These are phyloP conservation scores for Cladochytrium replicatum DNA, from an alignment of 192 early-diverging fungal genomes.

Conservation along the genomic window DNA sequence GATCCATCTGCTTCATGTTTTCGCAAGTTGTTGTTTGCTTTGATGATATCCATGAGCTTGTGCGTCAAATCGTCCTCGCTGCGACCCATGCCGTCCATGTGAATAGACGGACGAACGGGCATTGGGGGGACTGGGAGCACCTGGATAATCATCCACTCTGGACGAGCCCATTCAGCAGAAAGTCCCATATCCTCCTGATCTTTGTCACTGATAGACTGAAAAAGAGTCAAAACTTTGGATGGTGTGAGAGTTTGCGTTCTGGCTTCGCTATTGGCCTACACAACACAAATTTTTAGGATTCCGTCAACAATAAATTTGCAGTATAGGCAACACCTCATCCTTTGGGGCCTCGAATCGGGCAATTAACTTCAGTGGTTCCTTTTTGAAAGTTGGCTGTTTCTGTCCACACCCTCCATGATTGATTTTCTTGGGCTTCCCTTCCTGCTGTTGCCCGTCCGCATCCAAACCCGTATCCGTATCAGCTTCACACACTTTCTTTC, in stretches of 20 bases:
- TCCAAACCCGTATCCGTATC: too few species aligned
- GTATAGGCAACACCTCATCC: constrained; percentile 17
- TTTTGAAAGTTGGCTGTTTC: constrained; percentile 71
- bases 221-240: constrained; percentile 65
- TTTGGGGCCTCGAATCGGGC: constrained; percentile 24
- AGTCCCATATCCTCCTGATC: constrained; percentile 82
- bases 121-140: constrained; percentile 95
- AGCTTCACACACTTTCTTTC: constrained; percentile 70
- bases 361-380: constrained; percentile 65
- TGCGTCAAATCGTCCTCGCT: constrained; percentile 97
- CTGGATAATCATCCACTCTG: constrained; percentile 97
- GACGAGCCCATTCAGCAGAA: constrained; percentile 79
- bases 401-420: constrained; percentile 79
- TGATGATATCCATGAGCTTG: constrained; percentile 86
- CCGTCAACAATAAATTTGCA: too few species aligned
- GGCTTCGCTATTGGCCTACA: constrained; percentile 21
- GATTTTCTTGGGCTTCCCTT: constrained; percentile 42
- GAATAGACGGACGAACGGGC: constrained; percentile 91
- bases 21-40: constrained; percentile 78
- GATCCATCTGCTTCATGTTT: constrained; percentile 76
- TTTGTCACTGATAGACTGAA: constrained; percentile 77
- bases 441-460: constrained; percentile 11
- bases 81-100: constrained; percentile 73
- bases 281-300: too few species aligned
- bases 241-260: constrained; percentile 47